Evolutionary conservation across 306 rosid species (phyloP).

Genomic region (Quercus mongolica): DNA sequence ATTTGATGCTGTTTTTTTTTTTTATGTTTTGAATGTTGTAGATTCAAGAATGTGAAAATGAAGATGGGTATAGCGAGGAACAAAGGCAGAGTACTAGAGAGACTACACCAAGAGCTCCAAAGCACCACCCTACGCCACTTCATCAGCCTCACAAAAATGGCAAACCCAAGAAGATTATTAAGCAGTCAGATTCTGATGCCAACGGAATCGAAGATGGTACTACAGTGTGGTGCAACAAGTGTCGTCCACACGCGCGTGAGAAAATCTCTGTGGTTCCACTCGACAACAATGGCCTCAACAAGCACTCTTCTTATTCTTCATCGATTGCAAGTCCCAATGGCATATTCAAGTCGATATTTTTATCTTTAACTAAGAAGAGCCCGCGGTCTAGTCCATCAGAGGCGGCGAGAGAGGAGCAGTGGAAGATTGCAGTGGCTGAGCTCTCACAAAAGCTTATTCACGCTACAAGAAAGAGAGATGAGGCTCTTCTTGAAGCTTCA

Average conservation of each 20-base stretch:
- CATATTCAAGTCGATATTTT: conserved; percentile 64
- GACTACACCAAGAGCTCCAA: conserved; percentile 37
- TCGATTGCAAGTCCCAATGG: conserved; percentile 67
- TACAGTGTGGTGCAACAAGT: conserved; percentile 76
- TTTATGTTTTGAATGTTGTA: conserved; percentile 25
- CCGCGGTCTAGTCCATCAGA: conserved; percentile 40
- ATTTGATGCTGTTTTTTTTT: not conserved
- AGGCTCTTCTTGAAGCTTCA: conserved; percentile 76
- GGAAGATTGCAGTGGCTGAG: conserved; percentile 79
- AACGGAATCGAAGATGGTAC: conserved; percentile 28
- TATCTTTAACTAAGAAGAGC: conserved; percentile 66
- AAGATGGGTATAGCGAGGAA: conserved; percentile 38
- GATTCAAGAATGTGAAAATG: conserved; percentile 62
- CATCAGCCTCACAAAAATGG: conserved; percentile 23
- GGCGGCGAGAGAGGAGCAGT: conserved; percentile 68
- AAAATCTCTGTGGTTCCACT: conserved; percentile 76
- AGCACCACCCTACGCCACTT: conserved; percentile 51
- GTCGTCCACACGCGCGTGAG: conserved; percentile 82
- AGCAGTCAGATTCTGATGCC: conserved; percentile 37
- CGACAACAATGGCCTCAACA: conserved; percentile 38
- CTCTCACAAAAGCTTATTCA: conserved; percentile 81
- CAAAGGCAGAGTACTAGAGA: conserved; percentile 30
- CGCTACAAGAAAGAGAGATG: conserved; percentile 71
- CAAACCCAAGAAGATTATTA: conserved; percentile 33
- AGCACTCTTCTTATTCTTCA: conserved; percentile 32